Evolutionary conservation across 2,329 filamentous ascomycete genomes (phyloP).

Genomic region (Thelonectria rubi): DNA sequence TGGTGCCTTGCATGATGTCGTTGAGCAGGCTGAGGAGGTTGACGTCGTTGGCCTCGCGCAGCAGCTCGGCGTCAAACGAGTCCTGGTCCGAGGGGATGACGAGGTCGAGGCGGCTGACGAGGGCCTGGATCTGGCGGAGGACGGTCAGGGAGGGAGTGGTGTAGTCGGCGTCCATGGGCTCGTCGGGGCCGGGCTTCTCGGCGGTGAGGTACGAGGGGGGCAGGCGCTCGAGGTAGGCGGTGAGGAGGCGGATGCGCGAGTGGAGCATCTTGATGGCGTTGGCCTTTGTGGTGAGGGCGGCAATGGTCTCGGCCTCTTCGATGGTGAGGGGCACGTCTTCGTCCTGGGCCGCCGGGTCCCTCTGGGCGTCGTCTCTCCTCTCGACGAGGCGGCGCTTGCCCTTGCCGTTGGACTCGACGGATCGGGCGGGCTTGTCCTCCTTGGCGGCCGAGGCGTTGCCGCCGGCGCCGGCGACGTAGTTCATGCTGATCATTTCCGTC

Average conservation of each 20-base stretch:
- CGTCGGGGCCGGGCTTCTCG: slow-evolving; percentile 50
- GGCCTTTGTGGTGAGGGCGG: slow-evolving; percentile 81
- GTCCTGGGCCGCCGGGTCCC: slow-evolving; percentile 40
- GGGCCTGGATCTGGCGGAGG: slow-evolving; percentile 86
- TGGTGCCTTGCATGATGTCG: slow-evolving; percentile 76
- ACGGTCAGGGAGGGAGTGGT: slow-evolving; percentile 71
- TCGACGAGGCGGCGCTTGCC: slow-evolving; percentile 58
- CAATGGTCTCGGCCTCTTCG: slow-evolving; percentile 69
- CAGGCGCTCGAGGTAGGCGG: slow-evolving; percentile 78
- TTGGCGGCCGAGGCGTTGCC: slow-evolving; percentile 74
- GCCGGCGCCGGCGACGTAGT: slow-evolving; percentile 87
- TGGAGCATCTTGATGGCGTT: slow-evolving; percentile 96
- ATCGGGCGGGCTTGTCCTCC: slow-evolving; percentile 53
- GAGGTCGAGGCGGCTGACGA: slow-evolving; percentile 84
- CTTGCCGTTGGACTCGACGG: slow-evolving; percentile 61
- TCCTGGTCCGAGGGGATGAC: slow-evolving; percentile 75
- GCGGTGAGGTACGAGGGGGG: slow-evolving; percentile 71
- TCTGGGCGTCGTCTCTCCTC: slow-evolving; percentile 40
- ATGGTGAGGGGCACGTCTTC: slow-evolving; percentile 60
- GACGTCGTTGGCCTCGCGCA: slow-evolving; percentile 85
- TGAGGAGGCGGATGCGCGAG: slow-evolving; percentile 75
- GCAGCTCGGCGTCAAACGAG: slow-evolving; percentile 74
- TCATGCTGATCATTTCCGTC: slow-evolving; percentile 97
- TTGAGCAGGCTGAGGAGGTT: slow-evolving; percentile 80
- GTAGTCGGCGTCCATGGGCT: slow-evolving; percentile 48